Percentiles rank a stretch among this genome's conserved stretches.
These are phyloP conservation scores for Ogataea sp. DNA, from an alignment of 805 yeast genomes.

Conservation along the genomic window DNA sequence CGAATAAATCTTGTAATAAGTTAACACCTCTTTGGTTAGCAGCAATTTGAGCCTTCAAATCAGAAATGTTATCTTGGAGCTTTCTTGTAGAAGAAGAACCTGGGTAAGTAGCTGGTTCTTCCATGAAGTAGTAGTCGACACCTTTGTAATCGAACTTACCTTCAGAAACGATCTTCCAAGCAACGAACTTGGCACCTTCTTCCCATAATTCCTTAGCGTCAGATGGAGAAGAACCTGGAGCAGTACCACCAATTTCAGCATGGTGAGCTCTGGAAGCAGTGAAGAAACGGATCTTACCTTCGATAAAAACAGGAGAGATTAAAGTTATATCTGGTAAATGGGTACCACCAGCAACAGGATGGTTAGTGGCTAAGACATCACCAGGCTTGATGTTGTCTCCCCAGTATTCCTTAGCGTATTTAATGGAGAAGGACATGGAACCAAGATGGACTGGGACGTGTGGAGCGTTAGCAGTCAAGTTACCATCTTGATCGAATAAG, in stretches of 20 bases:
- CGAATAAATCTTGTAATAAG: slow-evolving; percentile 32
- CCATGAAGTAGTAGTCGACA: slow-evolving; percentile 34
- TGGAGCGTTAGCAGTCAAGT: slow-evolving; percentile 37
- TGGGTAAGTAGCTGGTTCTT: slow-evolving; percentile 39
- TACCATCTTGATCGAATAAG: slow-evolving; percentile 36
- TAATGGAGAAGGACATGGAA: slow-evolving; percentile 36
- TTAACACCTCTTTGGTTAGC: slow-evolving; percentile 45
- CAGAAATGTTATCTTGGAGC: slow-evolving; percentile 44
- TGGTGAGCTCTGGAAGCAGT: slow-evolving; percentile 56
- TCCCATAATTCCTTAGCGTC: slow-evolving; percentile 43
- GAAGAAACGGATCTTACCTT: slow-evolving; percentile 38
- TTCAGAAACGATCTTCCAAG: slow-evolving; percentile 40
- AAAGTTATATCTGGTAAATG: slow-evolving; percentile 47
- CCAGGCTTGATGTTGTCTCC: slow-evolving; percentile 29
- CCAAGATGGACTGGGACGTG: slow-evolving; percentile 41
- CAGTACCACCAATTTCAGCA: slow-evolving; percentile 55
- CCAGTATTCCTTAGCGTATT: slow-evolving; percentile 31
- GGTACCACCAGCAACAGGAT: slow-evolving; percentile 38
- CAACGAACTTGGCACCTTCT: slow-evolving; percentile 48
- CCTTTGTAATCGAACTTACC: slow-evolving; percentile 49
- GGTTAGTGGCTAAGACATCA: slow-evolving; percentile 35
- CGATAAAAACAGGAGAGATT: slow-evolving; percentile 45
- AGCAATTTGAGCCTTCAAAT: slow-evolving; percentile 41
- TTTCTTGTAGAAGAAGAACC: slow-evolving; percentile 52
- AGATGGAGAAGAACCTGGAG: slow-evolving; percentile 52